Evolutionary conservation across 2,329 filamentous ascomycete genomes (phyloP).

Genomic region (Penicillium sp.): DNA sequence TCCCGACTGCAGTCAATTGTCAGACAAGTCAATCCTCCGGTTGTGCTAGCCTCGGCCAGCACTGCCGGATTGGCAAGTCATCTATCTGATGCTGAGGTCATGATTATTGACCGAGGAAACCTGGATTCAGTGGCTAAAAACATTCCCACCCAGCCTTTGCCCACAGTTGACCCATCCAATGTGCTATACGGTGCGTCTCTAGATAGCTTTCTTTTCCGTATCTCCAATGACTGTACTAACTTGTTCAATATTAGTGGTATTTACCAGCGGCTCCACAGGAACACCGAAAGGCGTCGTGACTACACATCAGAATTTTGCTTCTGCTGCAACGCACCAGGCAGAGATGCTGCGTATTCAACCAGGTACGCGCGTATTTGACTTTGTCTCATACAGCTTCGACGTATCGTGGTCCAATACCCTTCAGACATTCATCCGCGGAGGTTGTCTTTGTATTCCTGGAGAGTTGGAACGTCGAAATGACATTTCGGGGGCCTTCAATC

Average conservation of each 20-base stretch:
- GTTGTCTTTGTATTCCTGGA: neutral
- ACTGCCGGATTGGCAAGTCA: neutral
- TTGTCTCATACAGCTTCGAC: slow-evolving; percentile 1
- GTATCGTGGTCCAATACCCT: neutral
- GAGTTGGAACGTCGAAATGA: neutral
- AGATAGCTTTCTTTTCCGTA: too few relatives aligned
- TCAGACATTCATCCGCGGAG: neutral
- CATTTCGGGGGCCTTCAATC: neutral
- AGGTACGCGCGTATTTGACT: neutral
- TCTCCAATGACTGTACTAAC: neutral
- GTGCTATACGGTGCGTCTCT: neutral
- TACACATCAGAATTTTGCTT: neutral
- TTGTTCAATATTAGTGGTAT: neutral
- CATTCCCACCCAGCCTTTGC: neutral
- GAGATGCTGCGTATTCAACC: neutral
- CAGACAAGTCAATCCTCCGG: neutral
- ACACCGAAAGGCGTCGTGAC: neutral
- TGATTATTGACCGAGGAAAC: neutral
- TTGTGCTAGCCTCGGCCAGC: neutral
- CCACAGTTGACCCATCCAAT: neutral
- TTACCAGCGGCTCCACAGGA: neutral
- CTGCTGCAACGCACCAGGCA: neutral
- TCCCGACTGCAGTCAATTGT: neutral
- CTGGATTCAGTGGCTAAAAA: neutral
- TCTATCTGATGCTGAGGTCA: neutral